phyloP scores from a whole-genome alignment of 208 protist species.

The Acanthamoeba castellanii region DNA sequence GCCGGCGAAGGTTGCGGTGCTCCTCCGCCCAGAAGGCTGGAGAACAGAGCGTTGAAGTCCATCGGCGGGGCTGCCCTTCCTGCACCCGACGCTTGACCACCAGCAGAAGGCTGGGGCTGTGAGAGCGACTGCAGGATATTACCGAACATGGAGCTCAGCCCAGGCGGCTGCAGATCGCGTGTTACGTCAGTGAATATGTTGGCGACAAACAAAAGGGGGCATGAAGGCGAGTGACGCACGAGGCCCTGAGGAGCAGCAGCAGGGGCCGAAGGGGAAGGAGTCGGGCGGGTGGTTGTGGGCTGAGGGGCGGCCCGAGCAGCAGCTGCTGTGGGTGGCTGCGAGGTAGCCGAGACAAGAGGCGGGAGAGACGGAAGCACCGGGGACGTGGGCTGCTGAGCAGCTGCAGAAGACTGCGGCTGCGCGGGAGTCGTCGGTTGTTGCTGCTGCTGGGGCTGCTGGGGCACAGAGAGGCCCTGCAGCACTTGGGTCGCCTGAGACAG shows the following conservation, averaged over 20 bases:
- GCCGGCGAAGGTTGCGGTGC: not conserved
- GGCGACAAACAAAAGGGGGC: not conserved
- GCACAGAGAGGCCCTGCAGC: conserved; percentile 3
- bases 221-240: not conserved
- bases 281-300: not conserved
- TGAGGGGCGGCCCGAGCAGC: not conserved
- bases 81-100: not conserved
- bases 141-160: conserved; percentile 49
- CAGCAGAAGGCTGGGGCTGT: conserved; percentile 8
- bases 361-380: not conserved
- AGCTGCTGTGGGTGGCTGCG: not conserved
- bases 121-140: conserved; percentile 31
- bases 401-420: not conserved
- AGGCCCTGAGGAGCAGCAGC: conserved; percentile 31
- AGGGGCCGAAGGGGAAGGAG: not conserved
- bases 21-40: not conserved
- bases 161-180: conserved; percentile 10
- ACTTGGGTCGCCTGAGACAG: conserved; percentile 34
- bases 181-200: not conserved
- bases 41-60: conserved; percentile 45
- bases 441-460: conserved; percentile 22
- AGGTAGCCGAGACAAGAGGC: not conserved
- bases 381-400: not conserved
- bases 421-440: not conserved
- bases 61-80: conserved; percentile 11